These are phyloP conservation scores for Aspergillus fructus DNA, from an alignment of 2,329 filamentous ascomycete species.

Conservation along the genomic window DNA sequence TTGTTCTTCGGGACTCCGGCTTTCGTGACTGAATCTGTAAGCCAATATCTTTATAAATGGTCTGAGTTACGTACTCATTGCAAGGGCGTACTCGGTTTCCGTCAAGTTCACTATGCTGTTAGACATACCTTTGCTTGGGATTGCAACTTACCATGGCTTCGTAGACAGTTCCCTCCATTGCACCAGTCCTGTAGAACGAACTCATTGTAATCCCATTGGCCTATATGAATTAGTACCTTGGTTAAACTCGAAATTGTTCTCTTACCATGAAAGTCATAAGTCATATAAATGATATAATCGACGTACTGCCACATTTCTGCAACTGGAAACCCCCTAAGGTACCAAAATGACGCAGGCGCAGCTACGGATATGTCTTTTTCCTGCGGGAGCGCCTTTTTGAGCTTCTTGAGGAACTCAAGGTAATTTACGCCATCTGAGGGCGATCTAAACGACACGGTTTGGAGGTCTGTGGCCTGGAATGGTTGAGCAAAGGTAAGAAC, in stretches of 20 bases:
- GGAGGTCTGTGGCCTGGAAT: conserved; percentile 28
- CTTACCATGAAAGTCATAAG: conserved; percentile 35
- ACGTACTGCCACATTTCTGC: conserved; percentile 24
- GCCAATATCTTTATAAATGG: background rate
- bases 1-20: conserved; percentile 7
- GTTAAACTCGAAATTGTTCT: background rate
- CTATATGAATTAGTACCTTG: background rate
- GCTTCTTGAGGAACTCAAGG: conserved; percentile 28
- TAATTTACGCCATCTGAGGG: conserved; percentile 36
- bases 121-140: background rate
- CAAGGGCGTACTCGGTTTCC: conserved; percentile 8
- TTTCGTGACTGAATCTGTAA: conserved; percentile 7
- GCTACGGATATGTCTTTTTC: conserved; percentile 26
- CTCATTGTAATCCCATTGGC: conserved; percentile 17
- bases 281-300: conserved; percentile 41
- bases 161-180: conserved; percentile 32
- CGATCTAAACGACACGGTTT: conserved; percentile 31
- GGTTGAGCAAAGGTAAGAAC: background rate
- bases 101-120: conserved; percentile 9
- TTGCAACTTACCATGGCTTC: conserved; percentile 28
- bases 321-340: conserved; percentile 31
- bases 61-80: conserved; percentile 1
- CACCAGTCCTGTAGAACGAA: conserved; percentile 22
- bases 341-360: conserved; percentile 32
- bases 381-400: conserved; percentile 21